Evolutionary conservation across 2,329 filamentous ascomycete species (phyloP).

Genomic region (Escovopsis weberi): DNA sequence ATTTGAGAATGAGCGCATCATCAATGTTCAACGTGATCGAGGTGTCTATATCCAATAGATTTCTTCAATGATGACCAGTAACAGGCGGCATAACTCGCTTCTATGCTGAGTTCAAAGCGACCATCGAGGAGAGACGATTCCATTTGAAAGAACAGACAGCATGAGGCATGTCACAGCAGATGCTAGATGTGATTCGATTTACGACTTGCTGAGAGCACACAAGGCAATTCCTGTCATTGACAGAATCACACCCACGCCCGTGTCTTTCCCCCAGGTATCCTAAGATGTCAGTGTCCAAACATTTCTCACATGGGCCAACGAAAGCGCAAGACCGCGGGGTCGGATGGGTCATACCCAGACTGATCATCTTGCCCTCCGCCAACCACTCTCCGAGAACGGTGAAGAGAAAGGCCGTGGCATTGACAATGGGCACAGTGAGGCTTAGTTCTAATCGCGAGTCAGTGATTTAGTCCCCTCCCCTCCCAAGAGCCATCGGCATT

Average conservation of each 20-base stretch:
- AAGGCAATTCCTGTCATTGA: slow-evolving; percentile 69
- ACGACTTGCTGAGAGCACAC: slow-evolving; percentile 57
- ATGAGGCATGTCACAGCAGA: too few species aligned
- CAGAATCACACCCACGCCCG: slow-evolving; percentile 66
- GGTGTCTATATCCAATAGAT: too few species aligned
- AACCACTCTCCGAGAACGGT: slow-evolving; percentile 92
- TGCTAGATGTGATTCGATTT: slow-evolving; percentile 1
- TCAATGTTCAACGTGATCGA: too few species aligned
- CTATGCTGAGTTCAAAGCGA: too few species aligned
- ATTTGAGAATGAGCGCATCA: too few species aligned
- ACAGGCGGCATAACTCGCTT: too few species aligned
- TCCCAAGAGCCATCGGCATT: not conserved
- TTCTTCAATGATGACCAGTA: too few species aligned
- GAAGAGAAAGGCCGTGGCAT: slow-evolving; percentile 89
- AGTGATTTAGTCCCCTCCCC: not conserved
- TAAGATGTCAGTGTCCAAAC: too few species aligned
- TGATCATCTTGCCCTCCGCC: slow-evolving; percentile 83
- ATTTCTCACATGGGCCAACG: not conserved
- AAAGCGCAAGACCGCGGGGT: not conserved
- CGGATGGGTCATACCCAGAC: slow-evolving; percentile 40
- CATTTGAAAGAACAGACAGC: too few species aligned
- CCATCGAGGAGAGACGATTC: too few species aligned
- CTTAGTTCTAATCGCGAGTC: slow-evolving; percentile 48
- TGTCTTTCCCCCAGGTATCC: slow-evolving; percentile 38
- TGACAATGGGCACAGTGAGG: slow-evolving; percentile 86